phyloP scores from a whole-genome alignment of 1,139 yeast species.

The Hyphopichia fennica region DNA sequence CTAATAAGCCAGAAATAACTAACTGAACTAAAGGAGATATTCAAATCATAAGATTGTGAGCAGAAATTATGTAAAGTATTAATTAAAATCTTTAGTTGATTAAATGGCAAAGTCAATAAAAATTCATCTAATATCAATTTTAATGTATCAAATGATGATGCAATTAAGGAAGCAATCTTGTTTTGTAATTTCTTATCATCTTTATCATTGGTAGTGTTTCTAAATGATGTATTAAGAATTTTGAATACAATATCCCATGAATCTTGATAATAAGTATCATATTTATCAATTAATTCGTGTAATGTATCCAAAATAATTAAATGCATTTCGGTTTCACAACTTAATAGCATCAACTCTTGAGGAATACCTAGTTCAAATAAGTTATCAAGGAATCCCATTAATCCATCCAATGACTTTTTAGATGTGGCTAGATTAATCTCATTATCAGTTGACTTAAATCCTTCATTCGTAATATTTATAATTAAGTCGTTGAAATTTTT shows the following conservation, averaged over 20 bases:
- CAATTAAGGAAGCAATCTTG: constrained; percentile 49
- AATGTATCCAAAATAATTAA: constrained; percentile 61
- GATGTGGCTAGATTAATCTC: constrained; percentile 28
- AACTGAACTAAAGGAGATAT: constrained; percentile 85
- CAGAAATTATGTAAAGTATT: constrained; percentile 75
- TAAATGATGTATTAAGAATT: constrained; percentile 70
- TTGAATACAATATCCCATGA: constrained; percentile 76
- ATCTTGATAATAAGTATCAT: constrained; percentile 50
- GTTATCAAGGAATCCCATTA: constrained; percentile 30
- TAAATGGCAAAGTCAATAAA: constrained; percentile 63
- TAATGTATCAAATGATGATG: constrained; percentile 73
- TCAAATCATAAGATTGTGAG: constrained; percentile 67
- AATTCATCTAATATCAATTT: constrained; percentile 86
- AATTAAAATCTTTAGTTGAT: constrained; percentile 61
- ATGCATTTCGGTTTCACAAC: constrained; percentile 67
- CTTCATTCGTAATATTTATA: constrained; percentile 45
- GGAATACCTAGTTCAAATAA: constrained; percentile 40
- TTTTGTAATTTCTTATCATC: constrained; percentile 34
- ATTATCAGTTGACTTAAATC: constrained; percentile 31
- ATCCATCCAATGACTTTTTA: constrained; percentile 34
- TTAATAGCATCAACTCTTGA: constrained; percentile 41
- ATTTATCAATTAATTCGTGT: constrained; percentile 70
- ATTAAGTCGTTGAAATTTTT: constrained; percentile 51
- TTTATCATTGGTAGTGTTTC: constrained; percentile 24
- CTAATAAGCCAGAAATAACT: constrained; percentile 91